Base-by-base conservation (phyloP, 257 asterid genomes). In the Penstemon eatonii region DNA sequence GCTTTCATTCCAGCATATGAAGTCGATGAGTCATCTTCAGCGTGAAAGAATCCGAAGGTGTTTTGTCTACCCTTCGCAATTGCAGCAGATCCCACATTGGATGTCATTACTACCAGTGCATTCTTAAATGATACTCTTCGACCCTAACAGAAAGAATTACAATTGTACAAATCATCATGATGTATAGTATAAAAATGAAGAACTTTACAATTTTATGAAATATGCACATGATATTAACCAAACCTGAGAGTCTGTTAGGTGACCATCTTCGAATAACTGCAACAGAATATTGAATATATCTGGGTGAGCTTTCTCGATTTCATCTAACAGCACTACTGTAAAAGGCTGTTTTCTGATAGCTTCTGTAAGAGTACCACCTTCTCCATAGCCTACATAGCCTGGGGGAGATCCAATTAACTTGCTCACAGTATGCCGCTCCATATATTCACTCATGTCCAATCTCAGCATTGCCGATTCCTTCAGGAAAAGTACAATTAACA, bases 341-440 rank as follows among this genome's bases (percentile, higher is more conserved):
- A 94, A 94, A 49, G 99, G 99, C 57, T 70, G 82, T 80, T 77
- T 89, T 74, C 99, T 81, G 81, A 94, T 90, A 53, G 99, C 99
- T 94, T 90, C 99, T 0, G 97, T 90, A 12, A 94, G 92, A 73
- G 89, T 81, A 39, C 96, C 96, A 62, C 99, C 99, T 56, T 85
- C 97, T 64, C 96, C 97, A 65, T 94, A 94, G 69, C 99, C 99
- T 36, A 90, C 84, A 44, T 94, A 94, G 63, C 99, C 99, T 11
- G 99, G 99, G 69, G 99, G 99, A 50, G 99, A 90, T 66, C 99
- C 99, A 38, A 94, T 94, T 84, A 94, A 81, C 89, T 91, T 94
- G 84, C 99, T 94, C 45, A 94, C 92, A n/a, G 97, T 80, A 77
- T 94, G 99, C 65, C 95, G 87, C 79, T 94, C 99, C 99, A 94